Conservation (phyloP, 495 filamentous ascomycete species). For the Xylaria curta region DNA sequence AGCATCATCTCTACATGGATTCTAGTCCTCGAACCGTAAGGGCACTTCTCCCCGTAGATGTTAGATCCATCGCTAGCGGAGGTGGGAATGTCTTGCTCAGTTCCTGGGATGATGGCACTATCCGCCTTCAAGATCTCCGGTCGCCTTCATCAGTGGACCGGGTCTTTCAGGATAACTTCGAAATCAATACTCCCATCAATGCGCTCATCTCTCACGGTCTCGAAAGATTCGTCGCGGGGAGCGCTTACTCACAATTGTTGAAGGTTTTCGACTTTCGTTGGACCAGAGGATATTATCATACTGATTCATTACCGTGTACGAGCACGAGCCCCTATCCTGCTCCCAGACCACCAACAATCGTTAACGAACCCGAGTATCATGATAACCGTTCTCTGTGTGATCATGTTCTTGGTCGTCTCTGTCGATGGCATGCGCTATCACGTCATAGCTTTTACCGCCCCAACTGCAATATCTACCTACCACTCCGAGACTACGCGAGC, state of each 20-base stretch:
- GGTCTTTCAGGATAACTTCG: constrained; percentile 54
- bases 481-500: constrained; percentile 25
- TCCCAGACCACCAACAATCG: constrained; percentile 35
- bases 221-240: constrained; percentile 52
- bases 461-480: constrained; percentile 49
- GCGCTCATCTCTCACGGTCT: constrained; percentile 49
- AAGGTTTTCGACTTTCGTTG: constrained; percentile 59
- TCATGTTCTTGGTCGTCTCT: constrained; percentile 33
- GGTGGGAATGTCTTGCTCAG: constrained; percentile 50
- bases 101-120: constrained; percentile 54
- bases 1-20: constrained; percentile 2
- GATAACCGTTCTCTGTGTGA: constrained; percentile 37
- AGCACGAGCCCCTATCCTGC: constrained; percentile 41
- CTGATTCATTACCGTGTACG: constrained; percentile 47
- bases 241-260: constrained; percentile 42
- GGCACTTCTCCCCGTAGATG: constrained; percentile 48
- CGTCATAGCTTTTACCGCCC: constrained; percentile 49
- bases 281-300: constrained; percentile 52
- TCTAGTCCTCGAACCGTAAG: constrained; percentile 34
- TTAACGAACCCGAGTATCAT: constrained; percentile 28
- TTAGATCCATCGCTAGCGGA: constrained; percentile 33
- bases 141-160: constrained; percentile 44
- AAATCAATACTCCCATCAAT: constrained; percentile 47
- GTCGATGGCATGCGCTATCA: constrained; percentile 52
- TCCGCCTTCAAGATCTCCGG: constrained; percentile 53